phyloP scores from a whole-genome alignment of 2,329 filamentous ascomycete genomes.

The Claviceps humidiphila region DNA sequence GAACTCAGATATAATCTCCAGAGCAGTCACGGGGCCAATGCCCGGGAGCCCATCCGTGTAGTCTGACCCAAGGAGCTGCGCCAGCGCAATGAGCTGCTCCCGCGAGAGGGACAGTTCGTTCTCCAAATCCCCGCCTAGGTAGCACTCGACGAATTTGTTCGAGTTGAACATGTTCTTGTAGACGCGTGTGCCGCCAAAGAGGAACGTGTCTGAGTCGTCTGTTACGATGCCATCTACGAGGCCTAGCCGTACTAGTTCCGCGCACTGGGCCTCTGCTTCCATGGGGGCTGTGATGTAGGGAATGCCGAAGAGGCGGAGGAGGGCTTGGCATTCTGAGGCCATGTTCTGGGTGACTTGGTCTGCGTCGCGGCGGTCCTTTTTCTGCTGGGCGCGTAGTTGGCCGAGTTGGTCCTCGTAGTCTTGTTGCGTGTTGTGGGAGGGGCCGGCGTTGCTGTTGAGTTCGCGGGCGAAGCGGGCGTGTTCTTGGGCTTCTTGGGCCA shows the following conservation, averaged over 20 bases:
- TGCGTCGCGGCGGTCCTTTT: slow-evolving; percentile 87
- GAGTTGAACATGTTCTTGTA: slow-evolving; percentile 99
- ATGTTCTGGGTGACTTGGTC: slow-evolving; percentile 96
- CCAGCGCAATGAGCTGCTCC: slow-evolving; percentile 77
- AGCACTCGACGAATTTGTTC: slow-evolving; percentile 96
- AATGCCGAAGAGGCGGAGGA: slow-evolving; percentile 80
- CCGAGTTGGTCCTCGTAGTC: slow-evolving; percentile 82
- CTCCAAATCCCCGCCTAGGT: slow-evolving; percentile 70
- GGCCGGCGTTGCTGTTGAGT: slow-evolving; percentile 58
- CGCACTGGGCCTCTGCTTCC: slow-evolving; percentile 97
- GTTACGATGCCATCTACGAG: slow-evolving; percentile 97
- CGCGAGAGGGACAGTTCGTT: slow-evolving; percentile 79
- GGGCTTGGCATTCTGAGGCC: slow-evolving; percentile 86
- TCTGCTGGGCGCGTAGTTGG: slow-evolving; percentile 81
- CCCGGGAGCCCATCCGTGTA: slow-evolving; percentile 88
- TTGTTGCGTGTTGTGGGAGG: slow-evolving; percentile 55
- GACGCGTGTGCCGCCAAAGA: slow-evolving; percentile 89
- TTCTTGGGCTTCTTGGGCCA: slow-evolving; percentile 84
- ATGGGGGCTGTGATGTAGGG: slow-evolving; percentile 96
- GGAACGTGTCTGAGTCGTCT: slow-evolving; percentile 90
- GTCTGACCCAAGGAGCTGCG: slow-evolving; percentile 83
- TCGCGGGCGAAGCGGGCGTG: slow-evolving; percentile 85
- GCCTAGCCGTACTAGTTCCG: slow-evolving; percentile 71
- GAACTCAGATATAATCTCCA: slow-evolving; percentile 92
- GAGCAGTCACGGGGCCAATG: slow-evolving; percentile 83